phyloP scores from a whole-genome alignment of 495 filamentous ascomycete species.

The Podospora pseudopauciseta region DNA sequence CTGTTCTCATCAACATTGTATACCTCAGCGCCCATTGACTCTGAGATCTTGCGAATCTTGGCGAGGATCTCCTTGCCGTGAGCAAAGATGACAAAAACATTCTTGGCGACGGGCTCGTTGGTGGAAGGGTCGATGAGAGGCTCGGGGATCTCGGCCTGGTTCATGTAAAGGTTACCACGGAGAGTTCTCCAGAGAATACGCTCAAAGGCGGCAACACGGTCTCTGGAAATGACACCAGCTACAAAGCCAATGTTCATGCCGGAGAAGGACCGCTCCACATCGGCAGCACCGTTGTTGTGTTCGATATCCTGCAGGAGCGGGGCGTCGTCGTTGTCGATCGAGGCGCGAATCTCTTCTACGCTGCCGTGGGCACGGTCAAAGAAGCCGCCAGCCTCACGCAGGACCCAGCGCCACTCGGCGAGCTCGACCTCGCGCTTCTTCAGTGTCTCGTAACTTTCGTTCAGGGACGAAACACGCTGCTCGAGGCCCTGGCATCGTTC shows the following conservation, averaged over 20 bases:
- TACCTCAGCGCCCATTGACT: conserved; percentile 89
- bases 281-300: conserved; percentile 70
- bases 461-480: conserved; percentile 82
- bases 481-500: conserved; percentile 90
- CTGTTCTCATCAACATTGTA: conserved; percentile 98
- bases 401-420: conserved; percentile 95
- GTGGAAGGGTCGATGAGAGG: conserved; percentile 87
- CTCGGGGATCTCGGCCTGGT: conserved; percentile 95
- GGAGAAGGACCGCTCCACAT: conserved; percentile 80
- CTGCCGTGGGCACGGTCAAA: conserved; percentile 95
- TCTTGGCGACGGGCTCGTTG: conserved; percentile 91
- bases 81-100: conserved; percentile 98
- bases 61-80: conserved; percentile 97
- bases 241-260: conserved; percentile 99
- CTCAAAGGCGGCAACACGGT: conserved; percentile 92
- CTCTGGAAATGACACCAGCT: conserved; percentile 91
- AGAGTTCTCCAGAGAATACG: conserved; percentile 95
- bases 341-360: conserved; percentile 92
- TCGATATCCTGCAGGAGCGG: conserved; percentile 83
- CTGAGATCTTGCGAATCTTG: conserved; percentile 98
- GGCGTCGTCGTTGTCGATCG: conserved; percentile 81
- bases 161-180: conserved; percentile 99
- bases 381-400: conserved; percentile 91
- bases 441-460: conserved; percentile 96
- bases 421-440: conserved; percentile 97